Percentiles rank a stretch among this genome's conserved stretches.
Evolutionary conservation across 805 yeast species (phyloP).

Genomic region (Starmerella floris): DNA sequence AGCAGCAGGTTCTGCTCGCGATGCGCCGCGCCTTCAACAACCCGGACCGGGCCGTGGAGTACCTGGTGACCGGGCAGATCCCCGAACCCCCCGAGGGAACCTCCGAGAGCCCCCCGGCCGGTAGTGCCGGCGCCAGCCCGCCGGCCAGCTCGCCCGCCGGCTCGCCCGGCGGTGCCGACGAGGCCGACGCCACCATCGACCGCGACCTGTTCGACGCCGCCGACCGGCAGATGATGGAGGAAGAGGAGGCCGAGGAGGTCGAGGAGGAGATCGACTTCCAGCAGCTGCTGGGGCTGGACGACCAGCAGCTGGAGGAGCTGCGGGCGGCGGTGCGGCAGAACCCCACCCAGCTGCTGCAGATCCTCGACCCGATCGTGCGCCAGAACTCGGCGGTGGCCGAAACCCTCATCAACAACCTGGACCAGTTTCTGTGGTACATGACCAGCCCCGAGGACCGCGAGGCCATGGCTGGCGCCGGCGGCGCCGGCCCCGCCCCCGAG

Average conservation of each 20-base stretch:
- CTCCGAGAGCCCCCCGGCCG: background rate
- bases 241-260: constrained; percentile 22
- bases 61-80: constrained; percentile 66
- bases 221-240: constrained; percentile 24
- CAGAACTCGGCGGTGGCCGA: constrained; percentile 76
- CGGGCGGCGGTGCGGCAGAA: constrained; percentile 69
- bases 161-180: too few relatives aligned
- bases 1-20: constrained; percentile 78
- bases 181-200: constrained; percentile 19
- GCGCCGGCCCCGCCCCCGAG: constrained; percentile 31
- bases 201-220: constrained; percentile 33
- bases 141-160: background rate
- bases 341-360: constrained; percentile 77
- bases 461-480: constrained; percentile 1
- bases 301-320: constrained; percentile 41
- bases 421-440: constrained; percentile 64
- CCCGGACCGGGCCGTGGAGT: constrained; percentile 97
- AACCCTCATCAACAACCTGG: constrained; percentile 43
- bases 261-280: constrained; percentile 24
- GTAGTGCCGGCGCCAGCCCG: background rate
- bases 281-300: constrained; percentile 32
- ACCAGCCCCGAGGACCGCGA: constrained; percentile 32
- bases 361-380: constrained; percentile 67
- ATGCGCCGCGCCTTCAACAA: constrained; percentile 90
- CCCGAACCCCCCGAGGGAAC: constrained; percentile 42